phyloP scores from a whole-genome alignment of 805 yeast genomes.

The Metschnikowia cerradonensis region DNA sequence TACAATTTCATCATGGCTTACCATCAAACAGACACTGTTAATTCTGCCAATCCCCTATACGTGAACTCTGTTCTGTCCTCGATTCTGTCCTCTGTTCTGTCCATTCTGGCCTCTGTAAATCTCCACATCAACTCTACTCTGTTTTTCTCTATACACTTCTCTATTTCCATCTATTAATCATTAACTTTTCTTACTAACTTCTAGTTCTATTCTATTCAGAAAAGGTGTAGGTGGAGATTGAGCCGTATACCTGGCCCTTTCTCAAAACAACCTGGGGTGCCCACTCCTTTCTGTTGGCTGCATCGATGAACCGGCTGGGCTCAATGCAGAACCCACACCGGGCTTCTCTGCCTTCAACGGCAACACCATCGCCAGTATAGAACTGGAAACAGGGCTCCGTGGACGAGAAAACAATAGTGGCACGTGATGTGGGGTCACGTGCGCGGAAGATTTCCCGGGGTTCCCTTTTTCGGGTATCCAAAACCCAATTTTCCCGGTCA shows the following conservation, averaged over 20 bases:
- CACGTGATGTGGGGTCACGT: constrained; percentile 40
- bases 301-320: constrained; percentile 56
- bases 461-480: constrained; percentile 46
- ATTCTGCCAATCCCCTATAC: too few relatives aligned
- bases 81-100: too few relatives aligned
- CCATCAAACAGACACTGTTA: too few relatives aligned
- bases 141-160: too few relatives aligned
- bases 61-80: too few relatives aligned
- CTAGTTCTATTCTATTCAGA: background rate
- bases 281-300: constrained; percentile 48
- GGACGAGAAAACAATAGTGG: constrained; percentile 41
- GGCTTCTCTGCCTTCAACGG: constrained; percentile 31
- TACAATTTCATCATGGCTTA: too few relatives aligned
- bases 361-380: constrained; percentile 55
- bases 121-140: too few relatives aligned
- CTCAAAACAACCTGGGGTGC: constrained; percentile 41
- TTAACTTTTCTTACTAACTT: too few relatives aligned
- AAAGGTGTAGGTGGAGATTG: constrained; percentile 32
- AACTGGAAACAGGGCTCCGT: constrained; percentile 68
- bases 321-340: constrained; percentile 60
- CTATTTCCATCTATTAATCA: too few relatives aligned
- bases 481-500: constrained; percentile 24
- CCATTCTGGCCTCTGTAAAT: too few relatives aligned
- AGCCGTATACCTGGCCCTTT: constrained; percentile 53
- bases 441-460: constrained; percentile 41